Evolutionary conservation across 2,329 filamentous ascomycete genomes (phyloP).

Genomic region (Diplocarpon rosae): DNA sequence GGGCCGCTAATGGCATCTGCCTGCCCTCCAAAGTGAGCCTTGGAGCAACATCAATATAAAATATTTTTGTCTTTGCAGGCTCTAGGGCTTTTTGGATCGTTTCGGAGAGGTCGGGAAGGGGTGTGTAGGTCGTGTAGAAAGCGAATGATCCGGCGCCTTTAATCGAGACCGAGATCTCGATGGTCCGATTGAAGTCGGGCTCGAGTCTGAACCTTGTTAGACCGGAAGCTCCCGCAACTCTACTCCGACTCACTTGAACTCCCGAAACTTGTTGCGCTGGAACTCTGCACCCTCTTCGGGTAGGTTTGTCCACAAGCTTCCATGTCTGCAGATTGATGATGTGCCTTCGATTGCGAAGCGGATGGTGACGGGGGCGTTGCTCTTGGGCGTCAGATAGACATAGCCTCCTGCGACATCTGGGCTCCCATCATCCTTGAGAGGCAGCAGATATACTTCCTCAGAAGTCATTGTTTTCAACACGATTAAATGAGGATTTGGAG

Average conservation of each 20-base stretch:
- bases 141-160: conserved; percentile 76
- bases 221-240: neutral
- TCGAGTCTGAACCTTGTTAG: conserved; percentile 48
- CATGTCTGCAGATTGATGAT: conserved; percentile 88
- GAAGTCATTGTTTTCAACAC: conserved; percentile 51
- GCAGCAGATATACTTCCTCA: conserved; percentile 73
- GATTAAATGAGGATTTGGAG: conserved; percentile 31
- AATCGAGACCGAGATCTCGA: conserved; percentile 83
- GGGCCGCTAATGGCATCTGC: conserved; percentile 69
- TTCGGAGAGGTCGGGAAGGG: conserved; percentile 61
- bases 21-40: conserved; percentile 62
- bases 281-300: conserved; percentile 68
- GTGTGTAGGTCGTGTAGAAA: conserved; percentile 87
- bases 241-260: conserved; percentile 63
- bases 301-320: conserved; percentile 94
- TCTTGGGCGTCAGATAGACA: conserved; percentile 73
- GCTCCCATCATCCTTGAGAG: conserved; percentile 84
- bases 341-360: conserved; percentile 90
- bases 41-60: conserved; percentile 92
- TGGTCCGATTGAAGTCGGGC: conserved; percentile 84
- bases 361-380: conserved; percentile 63
- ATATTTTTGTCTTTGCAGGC: conserved; percentile 59
- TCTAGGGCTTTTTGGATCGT: conserved; percentile 36
- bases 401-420: conserved; percentile 83
- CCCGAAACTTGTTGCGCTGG: conserved; percentile 65